These are phyloP conservation scores for Fraxinus anomala DNA, from an alignment of 257 asterid species.

Conservation along the genomic window DNA sequence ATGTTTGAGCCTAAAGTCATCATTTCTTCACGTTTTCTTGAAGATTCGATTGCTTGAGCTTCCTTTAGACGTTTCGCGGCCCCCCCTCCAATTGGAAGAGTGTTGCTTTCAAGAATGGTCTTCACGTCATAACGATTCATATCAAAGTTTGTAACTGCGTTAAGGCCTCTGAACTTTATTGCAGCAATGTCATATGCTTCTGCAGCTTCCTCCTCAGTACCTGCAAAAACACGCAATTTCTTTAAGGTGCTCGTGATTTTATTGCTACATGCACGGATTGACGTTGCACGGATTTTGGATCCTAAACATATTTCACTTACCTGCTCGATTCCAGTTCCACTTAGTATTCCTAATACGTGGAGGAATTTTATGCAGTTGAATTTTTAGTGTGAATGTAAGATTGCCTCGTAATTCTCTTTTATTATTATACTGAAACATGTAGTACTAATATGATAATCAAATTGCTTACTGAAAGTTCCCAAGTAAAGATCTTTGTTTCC, in stretches of 20 bases:
- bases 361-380: too few relatives aligned
- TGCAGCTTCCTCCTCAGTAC: constrained; percentile 95
- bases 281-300: too few relatives aligned
- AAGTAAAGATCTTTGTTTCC: constrained; percentile 94
- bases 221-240: constrained; percentile 29
- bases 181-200: constrained; percentile 96
- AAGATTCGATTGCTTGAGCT: constrained; percentile 75
- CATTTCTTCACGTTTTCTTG: constrained; percentile 72
- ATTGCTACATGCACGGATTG: neutral
- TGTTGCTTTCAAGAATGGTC: constrained; percentile 76
- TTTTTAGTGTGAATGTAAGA: too few relatives aligned
- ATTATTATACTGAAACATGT: too few relatives aligned
- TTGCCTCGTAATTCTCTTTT: too few relatives aligned
- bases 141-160: constrained; percentile 85
- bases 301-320: too few relatives aligned
- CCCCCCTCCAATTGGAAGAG: constrained; percentile 89
- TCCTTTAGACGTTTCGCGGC: constrained; percentile 89
- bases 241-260: neutral
- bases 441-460: neutral
- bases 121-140: constrained; percentile 92
- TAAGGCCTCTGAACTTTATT: constrained; percentile 80
- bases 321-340: too few relatives aligned
- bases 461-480: constrained; percentile 79
- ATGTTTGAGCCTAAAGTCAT: constrained; percentile 50
- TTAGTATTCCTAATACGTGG: too few relatives aligned